phyloP scores from a whole-genome alignment of 1,139 yeast genomes.

The Kurtzmaniella quercitrusa region DNA sequence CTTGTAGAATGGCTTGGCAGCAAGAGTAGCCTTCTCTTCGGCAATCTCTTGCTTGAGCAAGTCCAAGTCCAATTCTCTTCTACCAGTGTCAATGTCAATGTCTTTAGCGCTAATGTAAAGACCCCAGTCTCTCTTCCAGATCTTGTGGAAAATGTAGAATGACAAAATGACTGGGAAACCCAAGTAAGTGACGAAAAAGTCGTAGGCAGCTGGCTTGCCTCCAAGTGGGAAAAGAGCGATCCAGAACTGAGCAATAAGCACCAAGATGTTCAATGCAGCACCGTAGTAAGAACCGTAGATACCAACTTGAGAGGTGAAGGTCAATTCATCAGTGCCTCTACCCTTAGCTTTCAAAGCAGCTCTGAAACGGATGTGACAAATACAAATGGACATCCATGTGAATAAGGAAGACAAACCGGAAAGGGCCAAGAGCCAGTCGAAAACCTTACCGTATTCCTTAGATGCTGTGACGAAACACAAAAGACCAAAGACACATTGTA shows the following conservation, averaged over 20 bases:
- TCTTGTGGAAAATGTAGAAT: slow-evolving; percentile 37
- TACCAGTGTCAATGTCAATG: slow-evolving; percentile 39
- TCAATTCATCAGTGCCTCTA: slow-evolving; percentile 47
- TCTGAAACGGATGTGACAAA: slow-evolving; percentile 36
- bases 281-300: slow-evolving; percentile 52
- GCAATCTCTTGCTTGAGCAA: slow-evolving; percentile 38
- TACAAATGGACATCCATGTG: slow-evolving; percentile 37
- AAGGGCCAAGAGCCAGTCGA: slow-evolving; percentile 35
- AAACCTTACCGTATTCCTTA: slow-evolving; percentile 28
- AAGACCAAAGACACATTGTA: slow-evolving; percentile 25
- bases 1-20: slow-evolving; percentile 29
- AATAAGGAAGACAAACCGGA: slow-evolving; percentile 37
- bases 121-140: slow-evolving; percentile 38
- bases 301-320: slow-evolving; percentile 54
- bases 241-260: slow-evolving; percentile 53
- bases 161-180: slow-evolving; percentile 35
- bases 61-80: slow-evolving; percentile 40
- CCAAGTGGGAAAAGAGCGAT: slow-evolving; percentile 38
- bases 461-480: slow-evolving; percentile 29
- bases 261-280: slow-evolving; percentile 40
- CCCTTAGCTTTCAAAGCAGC: slow-evolving; percentile 27
- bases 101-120: slow-evolving; percentile 30
- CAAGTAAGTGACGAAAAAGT: slow-evolving; percentile 33
- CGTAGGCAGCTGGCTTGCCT: slow-evolving; percentile 28
- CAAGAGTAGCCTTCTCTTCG: slow-evolving; percentile 31